Evolutionary conservation across 176 grass and related monocot species (phyloP).

Genomic region (Zea luxurians): DNA sequence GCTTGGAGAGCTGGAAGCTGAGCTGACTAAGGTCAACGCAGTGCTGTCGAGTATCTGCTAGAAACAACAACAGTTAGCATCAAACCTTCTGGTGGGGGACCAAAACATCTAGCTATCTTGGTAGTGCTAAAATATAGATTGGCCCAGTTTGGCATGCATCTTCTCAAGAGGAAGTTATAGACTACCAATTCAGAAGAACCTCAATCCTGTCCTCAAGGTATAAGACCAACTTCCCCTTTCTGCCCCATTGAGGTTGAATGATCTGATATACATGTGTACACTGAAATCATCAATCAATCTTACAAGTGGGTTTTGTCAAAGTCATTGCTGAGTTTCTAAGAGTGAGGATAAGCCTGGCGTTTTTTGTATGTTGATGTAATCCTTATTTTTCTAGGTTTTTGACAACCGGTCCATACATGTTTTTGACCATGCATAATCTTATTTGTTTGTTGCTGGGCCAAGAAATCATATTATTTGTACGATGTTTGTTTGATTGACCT

Average conservation of each 20-base stretch:
- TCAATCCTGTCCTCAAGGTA: slow-evolving; percentile 96
- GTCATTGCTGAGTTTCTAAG: slow-evolving; percentile 74
- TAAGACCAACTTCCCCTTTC: slow-evolving; percentile 18
- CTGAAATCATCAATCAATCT: not conserved
- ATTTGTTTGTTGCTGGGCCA: too few relatives aligned
- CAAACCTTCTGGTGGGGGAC: slow-evolving; percentile 60
- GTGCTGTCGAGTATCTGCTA: slow-evolving; percentile 61
- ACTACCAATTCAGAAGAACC: slow-evolving; percentile 74
- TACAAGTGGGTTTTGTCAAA: slow-evolving; percentile 82
- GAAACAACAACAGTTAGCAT: slow-evolving; percentile 81
- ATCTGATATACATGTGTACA: not conserved
- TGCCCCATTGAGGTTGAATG: not conserved
- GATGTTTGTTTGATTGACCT: too few relatives aligned
- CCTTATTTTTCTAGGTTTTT: too few relatives aligned
- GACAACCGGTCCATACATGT: too few relatives aligned
- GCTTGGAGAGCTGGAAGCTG: slow-evolving; percentile 78
- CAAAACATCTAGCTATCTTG: slow-evolving; percentile 75
- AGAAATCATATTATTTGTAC: too few relatives aligned
- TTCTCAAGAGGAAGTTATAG: too few relatives aligned
- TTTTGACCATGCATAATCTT: too few relatives aligned
- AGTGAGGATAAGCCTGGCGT: too few relatives aligned
- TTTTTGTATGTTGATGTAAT: too few relatives aligned
- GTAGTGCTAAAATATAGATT: slow-evolving; percentile 66
- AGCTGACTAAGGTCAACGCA: slow-evolving; percentile 86
- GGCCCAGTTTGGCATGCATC: slow-evolving; percentile 22